Evolutionary conservation across 257 asterid species (phyloP).

Genomic region (Solanum appendiculatum): DNA sequence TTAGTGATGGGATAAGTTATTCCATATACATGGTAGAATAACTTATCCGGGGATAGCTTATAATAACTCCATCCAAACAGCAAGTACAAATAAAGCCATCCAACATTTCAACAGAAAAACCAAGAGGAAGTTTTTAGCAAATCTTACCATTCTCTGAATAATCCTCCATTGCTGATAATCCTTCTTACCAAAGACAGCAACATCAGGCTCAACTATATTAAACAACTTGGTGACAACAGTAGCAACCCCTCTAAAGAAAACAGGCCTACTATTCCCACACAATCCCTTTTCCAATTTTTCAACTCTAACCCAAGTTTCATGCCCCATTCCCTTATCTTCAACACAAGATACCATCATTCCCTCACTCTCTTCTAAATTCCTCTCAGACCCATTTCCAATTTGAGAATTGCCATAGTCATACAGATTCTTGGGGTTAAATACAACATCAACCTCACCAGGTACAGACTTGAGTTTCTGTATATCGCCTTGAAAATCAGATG

Average conservation of each 20-base stretch:
- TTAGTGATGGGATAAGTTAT: too few relatives aligned
- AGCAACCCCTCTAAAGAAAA: constrained; percentile 88
- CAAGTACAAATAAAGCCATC: neutral
- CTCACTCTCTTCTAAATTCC: neutral
- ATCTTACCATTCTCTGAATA: constrained; percentile 63
- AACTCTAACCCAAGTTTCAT: constrained; percentile 83
- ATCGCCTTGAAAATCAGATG: constrained; percentile 76
- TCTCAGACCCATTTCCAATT: neutral
- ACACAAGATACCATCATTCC: constrained; percentile 49
- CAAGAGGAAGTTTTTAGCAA: neutral
- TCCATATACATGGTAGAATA: too few relatives aligned
- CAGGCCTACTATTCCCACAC: constrained; percentile 89
- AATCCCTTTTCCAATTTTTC: constrained; percentile 72
- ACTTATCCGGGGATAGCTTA: too few relatives aligned
- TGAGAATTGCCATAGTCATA: constrained; percentile 45
- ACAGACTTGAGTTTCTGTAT: constrained; percentile 39
- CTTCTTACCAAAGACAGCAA: constrained; percentile 91
- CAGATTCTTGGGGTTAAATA: constrained; percentile 64
- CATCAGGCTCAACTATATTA: constrained; percentile 87
- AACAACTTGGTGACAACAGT: constrained; percentile 85
- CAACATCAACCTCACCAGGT: constrained; percentile 68
- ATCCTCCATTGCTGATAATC: constrained; percentile 95
- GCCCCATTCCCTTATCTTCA: constrained; percentile 57
- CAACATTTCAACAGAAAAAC: neutral
- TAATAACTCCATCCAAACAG: too few relatives aligned